Percentiles rank a stretch among this genome's conserved stretches.
Conservation (phyloP, 352 stramenopile species). For the Phytophthora fragariaefolia region DNA sequence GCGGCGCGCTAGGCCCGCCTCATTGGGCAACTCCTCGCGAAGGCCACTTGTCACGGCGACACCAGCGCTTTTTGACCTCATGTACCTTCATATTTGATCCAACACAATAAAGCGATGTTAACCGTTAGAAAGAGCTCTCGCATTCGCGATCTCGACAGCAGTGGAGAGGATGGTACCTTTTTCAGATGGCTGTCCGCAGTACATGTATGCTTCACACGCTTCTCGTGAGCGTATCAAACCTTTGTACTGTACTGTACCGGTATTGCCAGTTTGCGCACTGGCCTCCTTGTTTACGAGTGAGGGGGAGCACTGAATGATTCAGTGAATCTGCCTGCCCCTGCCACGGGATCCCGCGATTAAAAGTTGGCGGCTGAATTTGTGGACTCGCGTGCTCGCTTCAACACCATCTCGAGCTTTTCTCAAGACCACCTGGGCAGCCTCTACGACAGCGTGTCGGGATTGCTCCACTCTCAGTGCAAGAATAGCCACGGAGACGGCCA, state of each 20-base stretch:
- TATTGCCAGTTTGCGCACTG: no score
- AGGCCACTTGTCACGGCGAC: not conserved
- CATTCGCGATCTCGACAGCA: not conserved
- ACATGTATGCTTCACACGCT: not conserved
- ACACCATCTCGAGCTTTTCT: slow-evolving; percentile 21
- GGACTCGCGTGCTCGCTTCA: not conserved
- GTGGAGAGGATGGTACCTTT: not conserved
- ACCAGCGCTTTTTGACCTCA: slow-evolving; percentile 20
- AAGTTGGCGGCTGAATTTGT: no score
- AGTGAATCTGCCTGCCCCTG: not conserved
- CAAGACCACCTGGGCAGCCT: slow-evolving; percentile 24
- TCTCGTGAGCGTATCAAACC: not conserved
- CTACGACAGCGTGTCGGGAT: slow-evolving; percentile 22
- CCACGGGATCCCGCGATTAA: no score
- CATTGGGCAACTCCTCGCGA: not conserved
- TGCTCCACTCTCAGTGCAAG: slow-evolving; percentile 7
- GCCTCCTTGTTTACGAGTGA: not conserved
- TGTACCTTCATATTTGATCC: slow-evolving; percentile 22
- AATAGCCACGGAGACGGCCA: slow-evolving; percentile 4
- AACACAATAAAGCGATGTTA: slow-evolving; percentile 23
- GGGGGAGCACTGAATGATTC: not conserved
- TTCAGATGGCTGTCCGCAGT: not conserved
- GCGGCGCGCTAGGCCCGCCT: slow-evolving; percentile 13
- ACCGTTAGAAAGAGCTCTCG: slow-evolving; percentile 2
- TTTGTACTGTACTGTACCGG: no score